Percentiles rank a stretch among this genome's conserved stretches.
Conservation (phyloP, 352 stramenopile species). For the Pythium plurisporium region DNA sequence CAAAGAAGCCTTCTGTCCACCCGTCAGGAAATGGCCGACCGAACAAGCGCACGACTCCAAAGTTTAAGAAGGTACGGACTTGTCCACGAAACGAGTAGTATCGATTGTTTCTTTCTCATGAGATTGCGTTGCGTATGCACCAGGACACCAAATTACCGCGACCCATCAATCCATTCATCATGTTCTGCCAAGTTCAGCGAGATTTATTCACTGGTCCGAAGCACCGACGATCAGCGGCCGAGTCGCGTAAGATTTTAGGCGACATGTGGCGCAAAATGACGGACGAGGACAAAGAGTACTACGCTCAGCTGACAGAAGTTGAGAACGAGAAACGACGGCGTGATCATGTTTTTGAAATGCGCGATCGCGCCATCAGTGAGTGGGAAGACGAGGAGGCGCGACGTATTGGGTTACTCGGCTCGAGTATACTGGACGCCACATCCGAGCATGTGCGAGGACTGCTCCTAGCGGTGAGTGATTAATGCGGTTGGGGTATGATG, state of each 20-base stretch:
- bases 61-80: conserved; percentile 27
- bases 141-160: conserved; percentile 53
- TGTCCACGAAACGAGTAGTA: too few species aligned
- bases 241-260: conserved; percentile 75
- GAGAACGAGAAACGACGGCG: conserved; percentile 79
- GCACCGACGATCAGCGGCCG: conserved; percentile 49
- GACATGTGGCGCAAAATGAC: conserved; percentile 82
- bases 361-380: conserved; percentile 62
- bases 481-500: background rate
- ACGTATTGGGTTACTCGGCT: conserved; percentile 52
- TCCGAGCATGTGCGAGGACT: conserved; percentile 61
- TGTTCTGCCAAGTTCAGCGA: conserved; percentile 80
- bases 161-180: conserved; percentile 79
- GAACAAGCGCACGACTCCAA: conserved; percentile 20
- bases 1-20: conserved; percentile 29
- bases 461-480: conserved; percentile 50
- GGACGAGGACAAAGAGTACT: conserved; percentile 81
- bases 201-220: conserved; percentile 53
- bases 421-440: conserved; percentile 48
- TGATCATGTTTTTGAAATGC: conserved; percentile 63
- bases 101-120: background rate
- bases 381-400: conserved; percentile 78
- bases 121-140: background rate
- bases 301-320: conserved; percentile 62
- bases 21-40: conserved; percentile 19